A percentile compares a stretch with the other conserved stretches of the same genome.
Evolutionary conservation across 106 monocot genomes (phyloP).

Genomic region (Apostasia ramifera): DNA sequence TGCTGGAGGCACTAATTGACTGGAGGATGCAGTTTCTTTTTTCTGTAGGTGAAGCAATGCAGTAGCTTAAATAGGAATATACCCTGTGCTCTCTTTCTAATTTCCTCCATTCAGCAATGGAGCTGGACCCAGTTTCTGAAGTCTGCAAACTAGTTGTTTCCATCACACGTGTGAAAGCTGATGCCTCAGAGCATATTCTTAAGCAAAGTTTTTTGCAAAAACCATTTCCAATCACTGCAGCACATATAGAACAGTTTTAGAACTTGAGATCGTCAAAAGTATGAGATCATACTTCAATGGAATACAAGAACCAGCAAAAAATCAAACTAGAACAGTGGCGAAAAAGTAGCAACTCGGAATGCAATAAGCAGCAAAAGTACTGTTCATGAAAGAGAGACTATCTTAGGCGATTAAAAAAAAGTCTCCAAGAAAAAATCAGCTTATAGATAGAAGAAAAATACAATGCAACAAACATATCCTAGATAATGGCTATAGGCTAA

Average conservation of each 20-base stretch:
- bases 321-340: too few species aligned
- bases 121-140: slow-evolving; percentile 26
- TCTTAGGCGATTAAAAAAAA: too few species aligned
- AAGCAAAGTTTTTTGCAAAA: slow-evolving; percentile 57
- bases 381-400: too few species aligned
- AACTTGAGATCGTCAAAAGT: not conserved
- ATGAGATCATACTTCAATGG: too few species aligned
- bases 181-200: slow-evolving; percentile 53
- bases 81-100: slow-evolving; percentile 47
- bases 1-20: slow-evolving; percentile 73
- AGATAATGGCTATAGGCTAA: too few species aligned
- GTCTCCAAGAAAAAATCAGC: too few species aligned
- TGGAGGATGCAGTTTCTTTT: slow-evolving; percentile 26
- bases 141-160: slow-evolving; percentile 16
- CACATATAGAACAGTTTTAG: not conserved
- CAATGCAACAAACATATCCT: too few species aligned
- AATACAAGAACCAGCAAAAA: too few species aligned
- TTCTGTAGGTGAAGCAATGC: slow-evolving; percentile 18
- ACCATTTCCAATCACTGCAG: slow-evolving; percentile 63
- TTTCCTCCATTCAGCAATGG: slow-evolving; percentile 33
- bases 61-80: slow-evolving; percentile 29
- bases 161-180: slow-evolving; percentile 30
- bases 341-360: too few species aligned
- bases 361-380: too few species aligned
- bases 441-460: too few species aligned